Base-by-base conservation (phyloP, 129 eudicot species). In the Rutidosis leptorrhynchoides region DNA sequence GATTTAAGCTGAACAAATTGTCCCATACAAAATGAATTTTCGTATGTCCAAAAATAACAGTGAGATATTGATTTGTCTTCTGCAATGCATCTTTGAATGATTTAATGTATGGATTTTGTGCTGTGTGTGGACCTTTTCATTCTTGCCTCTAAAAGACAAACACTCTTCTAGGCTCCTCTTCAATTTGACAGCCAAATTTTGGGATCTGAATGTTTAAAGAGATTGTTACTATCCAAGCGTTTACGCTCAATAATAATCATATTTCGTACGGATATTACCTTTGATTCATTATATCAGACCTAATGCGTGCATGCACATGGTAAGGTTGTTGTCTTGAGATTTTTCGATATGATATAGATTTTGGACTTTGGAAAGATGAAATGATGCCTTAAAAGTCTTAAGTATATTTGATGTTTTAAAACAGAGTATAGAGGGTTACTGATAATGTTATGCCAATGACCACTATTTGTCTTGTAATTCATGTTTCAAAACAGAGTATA, bases 51-150 rank as follows among this genome's bases (percentile, higher is more conserved):
- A 65, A 65, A 74, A 29, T 65, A 67, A 74, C 52, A 74, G 78
- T 74, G 67, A 57, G 71, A 43, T 65, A 65, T 57, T 54, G 65
- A 43, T 74, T 73, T 65, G 78, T 74, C 78, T 74, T 73, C 65
- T 73, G 71, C 78, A 73, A 73, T 64, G 58, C 23, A 73, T 73
- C 65, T 73, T 22, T 64, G 49, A 54, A 73, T 56, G 65, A 65
- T n/a, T 55, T 57, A 64, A 64, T 64, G 65, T 64, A 74, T 65
- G 67, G 65, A 57, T 40, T 33, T 16, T 23, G 19, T 15, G 22
- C 24, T 35, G 65, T 73, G 65, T 73, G 71, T 64, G 78, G 66
- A 55, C 72, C 72, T 74, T 60, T 43, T 45, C 35, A 46, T 60
- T 70, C 71, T 17, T 15, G 64, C 54, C 57, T 64, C 77, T 63